Conservation (phyloP, 75 land plant species). For the Picea glauca region DNA sequence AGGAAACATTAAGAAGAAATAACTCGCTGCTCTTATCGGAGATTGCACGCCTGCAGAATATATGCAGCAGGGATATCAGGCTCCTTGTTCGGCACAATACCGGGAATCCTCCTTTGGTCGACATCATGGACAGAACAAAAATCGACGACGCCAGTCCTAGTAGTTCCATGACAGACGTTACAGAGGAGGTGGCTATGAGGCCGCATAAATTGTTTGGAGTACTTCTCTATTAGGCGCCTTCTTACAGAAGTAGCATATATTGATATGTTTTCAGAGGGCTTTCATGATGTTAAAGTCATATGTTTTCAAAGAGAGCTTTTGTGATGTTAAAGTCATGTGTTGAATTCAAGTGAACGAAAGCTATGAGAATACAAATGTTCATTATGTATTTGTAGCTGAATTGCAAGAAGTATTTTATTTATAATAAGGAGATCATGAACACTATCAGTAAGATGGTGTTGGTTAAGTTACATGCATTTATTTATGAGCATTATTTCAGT, state of each 20-base stretch:
- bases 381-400: too few relatives aligned
- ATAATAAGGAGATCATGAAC: too few relatives aligned
- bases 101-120: background rate
- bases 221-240: constrained; percentile 22
- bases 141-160: background rate
- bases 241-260: background rate
- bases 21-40: constrained; percentile 74
- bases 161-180: constrained; percentile 5
- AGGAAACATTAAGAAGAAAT: constrained; percentile 69
- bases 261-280: too few relatives aligned
- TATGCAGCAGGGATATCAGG: constrained; percentile 55
- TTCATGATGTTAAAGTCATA: too few relatives aligned
- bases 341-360: too few relatives aligned
- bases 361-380: too few relatives aligned
- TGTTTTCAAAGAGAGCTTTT: too few relatives aligned
- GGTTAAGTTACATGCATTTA: too few relatives aligned
- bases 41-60: constrained; percentile 60
- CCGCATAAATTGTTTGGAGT: constrained; percentile 57
- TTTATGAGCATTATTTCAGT: too few relatives aligned
- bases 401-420: too few relatives aligned
- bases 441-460: too few relatives aligned
- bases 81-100: background rate
- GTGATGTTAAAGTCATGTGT: too few relatives aligned
- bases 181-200: background rate
- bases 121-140: background rate